Evolutionary conservation across 805 yeast species (phyloP), one percentile per base, ranked within the genome.

Genomic region (Candida arabinofermentans): DNA sequence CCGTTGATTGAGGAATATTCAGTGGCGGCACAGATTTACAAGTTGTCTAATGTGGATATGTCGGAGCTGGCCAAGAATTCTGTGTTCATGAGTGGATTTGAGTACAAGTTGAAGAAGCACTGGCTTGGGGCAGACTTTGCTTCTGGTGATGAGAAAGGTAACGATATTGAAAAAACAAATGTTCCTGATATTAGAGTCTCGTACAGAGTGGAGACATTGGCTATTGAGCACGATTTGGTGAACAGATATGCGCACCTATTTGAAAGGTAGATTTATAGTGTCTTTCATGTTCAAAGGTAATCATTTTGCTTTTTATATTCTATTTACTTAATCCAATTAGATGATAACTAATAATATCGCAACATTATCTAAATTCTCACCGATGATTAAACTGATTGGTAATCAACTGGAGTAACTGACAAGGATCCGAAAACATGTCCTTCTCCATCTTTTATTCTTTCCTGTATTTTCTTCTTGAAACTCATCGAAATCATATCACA

Each of bases 1-100:
- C 98, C 99, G 13, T 73, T 93, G 57, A 93, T 93, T 53, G 99
- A 93, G 64, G 99, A 93, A 64, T 93, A 90, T 62, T 87, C 96
- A 2, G 98, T 93, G 24, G 99, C 99, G 6, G 98, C 97, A 0
- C 98, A 93, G 65, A 93, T 93, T 52, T 93, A 90, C 72, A 89
- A 93, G 60, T 72, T 93, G 32, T 87, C 96, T 0, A 81, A 88
- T 47, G 98, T 91, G 24, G 99, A 93, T 64, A 88, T 93, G 95
- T 90, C 98, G 61, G 99, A 93, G 62, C 70, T 93, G 53, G 99
- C 99, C 0, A 75, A 81, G 49, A 90, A 91, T 64, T 90, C 98
- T 0, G 98, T 93, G 3, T 63, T 74, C 45, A 97, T 91, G 71
- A 83, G 95, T 57, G 99, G 99, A 0, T 93, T 90, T 78, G 99